phyloP scores from a whole-genome alignment of 768 basidiomycete species.

The Suillus bovinus region DNA sequence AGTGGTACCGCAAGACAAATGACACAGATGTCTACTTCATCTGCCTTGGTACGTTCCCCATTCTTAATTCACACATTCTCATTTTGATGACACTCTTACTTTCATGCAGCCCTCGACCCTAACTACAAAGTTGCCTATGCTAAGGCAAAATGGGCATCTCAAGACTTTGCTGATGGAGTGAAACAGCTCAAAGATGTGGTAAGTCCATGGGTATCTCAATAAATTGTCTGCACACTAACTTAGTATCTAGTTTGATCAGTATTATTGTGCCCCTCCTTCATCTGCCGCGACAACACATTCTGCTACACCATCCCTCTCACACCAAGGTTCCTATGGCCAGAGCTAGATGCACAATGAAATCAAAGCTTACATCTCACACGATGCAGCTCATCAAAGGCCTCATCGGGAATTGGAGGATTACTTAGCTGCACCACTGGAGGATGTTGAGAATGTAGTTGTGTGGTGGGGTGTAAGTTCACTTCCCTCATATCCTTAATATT shows the following conservation, averaged over 20 bases:
- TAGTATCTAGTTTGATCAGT: constrained; percentile 2
- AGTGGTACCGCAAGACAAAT: constrained; percentile 10
- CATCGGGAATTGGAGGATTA: not conserved
- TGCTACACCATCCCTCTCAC: not conserved
- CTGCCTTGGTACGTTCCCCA: not conserved
- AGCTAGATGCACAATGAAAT: not conserved
- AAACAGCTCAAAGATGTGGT: not conserved
- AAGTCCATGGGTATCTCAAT: not conserved
- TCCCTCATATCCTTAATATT: constrained; percentile 1
- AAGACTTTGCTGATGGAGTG: not conserved
- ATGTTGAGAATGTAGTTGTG: constrained; percentile 1
- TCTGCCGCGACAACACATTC: not conserved
- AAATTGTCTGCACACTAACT: constrained; percentile 2
- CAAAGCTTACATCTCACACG: not conserved
- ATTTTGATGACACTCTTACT: not conserved
- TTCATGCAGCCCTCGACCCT: constrained; percentile 5
- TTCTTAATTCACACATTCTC: constrained; percentile 2
- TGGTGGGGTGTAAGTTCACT: constrained; percentile 8
- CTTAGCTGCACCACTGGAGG: constrained; percentile 6
- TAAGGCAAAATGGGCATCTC: not conserved
- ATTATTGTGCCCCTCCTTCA: not conserved
- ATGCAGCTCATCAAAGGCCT: not conserved
- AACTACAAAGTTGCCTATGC: constrained; percentile 8
- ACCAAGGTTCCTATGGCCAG: not conserved
- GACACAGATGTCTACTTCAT: constrained; percentile 12